phyloP scores from a whole-genome alignment of 2,329 filamentous ascomycete genomes.

The Neopestalotiopsis sp. region DNA sequence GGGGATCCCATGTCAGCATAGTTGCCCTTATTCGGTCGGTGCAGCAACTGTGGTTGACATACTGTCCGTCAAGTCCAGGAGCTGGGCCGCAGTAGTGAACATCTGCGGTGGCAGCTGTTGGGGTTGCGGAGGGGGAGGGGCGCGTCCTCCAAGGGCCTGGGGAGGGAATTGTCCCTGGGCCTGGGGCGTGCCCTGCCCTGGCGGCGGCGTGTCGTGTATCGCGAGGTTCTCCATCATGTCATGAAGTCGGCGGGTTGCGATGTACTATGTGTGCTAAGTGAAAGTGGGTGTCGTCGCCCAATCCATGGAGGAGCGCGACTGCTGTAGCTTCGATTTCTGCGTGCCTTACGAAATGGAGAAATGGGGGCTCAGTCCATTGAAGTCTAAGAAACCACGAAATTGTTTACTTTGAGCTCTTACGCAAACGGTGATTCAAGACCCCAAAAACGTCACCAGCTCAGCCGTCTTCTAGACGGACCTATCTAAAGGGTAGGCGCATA shows the following conservation, averaged over 20 bases:
- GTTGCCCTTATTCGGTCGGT: not conserved
- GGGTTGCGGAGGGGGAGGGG: conserved; percentile 49
- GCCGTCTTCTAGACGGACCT: not conserved
- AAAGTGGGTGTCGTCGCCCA: conserved; percentile 17
- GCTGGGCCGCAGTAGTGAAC: conserved; percentile 96
- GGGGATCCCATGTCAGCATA: conserved; percentile 31
- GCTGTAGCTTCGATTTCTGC: conserved; percentile 2
- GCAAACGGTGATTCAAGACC: not conserved
- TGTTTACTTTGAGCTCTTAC: not conserved
- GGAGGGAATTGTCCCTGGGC: conserved; percentile 23
- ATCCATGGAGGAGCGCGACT: conserved; percentile 20
- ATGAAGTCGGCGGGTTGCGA: conserved; percentile 22
- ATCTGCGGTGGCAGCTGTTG: conserved; percentile 87
- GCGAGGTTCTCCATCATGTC: conserved; percentile 59
- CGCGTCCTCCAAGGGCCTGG: conserved; percentile 32
- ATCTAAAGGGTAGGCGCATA: conserved; percentile 3
- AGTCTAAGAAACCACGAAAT: not conserved
- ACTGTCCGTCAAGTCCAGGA: conserved; percentile 98
- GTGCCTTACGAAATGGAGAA: not conserved
- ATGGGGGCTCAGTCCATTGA: conserved; percentile 7
- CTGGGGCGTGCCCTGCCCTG: conserved; percentile 36
- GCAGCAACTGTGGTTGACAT: conserved; percentile 44
- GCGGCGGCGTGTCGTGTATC: conserved; percentile 53
- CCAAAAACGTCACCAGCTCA: conserved; percentile 8
- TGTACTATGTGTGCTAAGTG: conserved; percentile 10